phyloP scores from a whole-genome alignment of 345 rosid genomes.

The Salix purpurea region DNA sequence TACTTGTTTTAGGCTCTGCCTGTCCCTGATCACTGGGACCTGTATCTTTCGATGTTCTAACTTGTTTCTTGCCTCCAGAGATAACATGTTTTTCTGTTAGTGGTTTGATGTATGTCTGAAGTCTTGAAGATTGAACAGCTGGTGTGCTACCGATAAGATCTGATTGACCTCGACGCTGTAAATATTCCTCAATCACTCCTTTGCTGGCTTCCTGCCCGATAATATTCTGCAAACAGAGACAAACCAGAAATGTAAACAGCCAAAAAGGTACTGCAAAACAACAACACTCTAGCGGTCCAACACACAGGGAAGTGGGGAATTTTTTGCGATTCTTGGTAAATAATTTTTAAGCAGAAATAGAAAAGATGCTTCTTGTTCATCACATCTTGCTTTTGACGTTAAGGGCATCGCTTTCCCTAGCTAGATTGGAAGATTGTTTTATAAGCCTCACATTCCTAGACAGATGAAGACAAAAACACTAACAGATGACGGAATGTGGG shows the following conservation, averaged over 20 bases:
- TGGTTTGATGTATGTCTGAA: conserved; percentile 77
- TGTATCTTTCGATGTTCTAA: conserved; percentile 44
- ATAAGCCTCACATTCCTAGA: too few relatives aligned
- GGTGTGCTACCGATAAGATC: conserved; percentile 31
- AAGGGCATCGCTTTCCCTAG: too few relatives aligned
- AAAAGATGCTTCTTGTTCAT: too few relatives aligned
- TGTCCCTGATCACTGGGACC: conserved; percentile 18
- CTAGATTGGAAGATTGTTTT: too few relatives aligned
- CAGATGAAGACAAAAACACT: too few relatives aligned
- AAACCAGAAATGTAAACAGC: conserved; percentile 1
- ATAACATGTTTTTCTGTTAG: conserved; percentile 39
- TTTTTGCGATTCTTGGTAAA: too few relatives aligned
- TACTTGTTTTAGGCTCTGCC: conserved; percentile 25
- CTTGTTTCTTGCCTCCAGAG: conserved; percentile 49
- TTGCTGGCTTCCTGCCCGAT: conserved; percentile 70
- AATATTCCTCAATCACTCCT: conserved; percentile 67
- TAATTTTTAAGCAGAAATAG: too few relatives aligned
- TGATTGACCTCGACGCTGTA: conserved; percentile 61
- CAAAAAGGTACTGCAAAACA: not conserved
- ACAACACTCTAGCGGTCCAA: too few relatives aligned
- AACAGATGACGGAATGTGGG: too few relatives aligned
- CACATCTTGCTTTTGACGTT: too few relatives aligned
- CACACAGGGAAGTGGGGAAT: too few relatives aligned
- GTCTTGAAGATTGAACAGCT: conserved; percentile 40
- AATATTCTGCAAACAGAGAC: conserved; percentile 55